phyloP scores from a whole-genome alignment of 768 basidiomycete species.

The Kwoniella shandongensis region DNA sequence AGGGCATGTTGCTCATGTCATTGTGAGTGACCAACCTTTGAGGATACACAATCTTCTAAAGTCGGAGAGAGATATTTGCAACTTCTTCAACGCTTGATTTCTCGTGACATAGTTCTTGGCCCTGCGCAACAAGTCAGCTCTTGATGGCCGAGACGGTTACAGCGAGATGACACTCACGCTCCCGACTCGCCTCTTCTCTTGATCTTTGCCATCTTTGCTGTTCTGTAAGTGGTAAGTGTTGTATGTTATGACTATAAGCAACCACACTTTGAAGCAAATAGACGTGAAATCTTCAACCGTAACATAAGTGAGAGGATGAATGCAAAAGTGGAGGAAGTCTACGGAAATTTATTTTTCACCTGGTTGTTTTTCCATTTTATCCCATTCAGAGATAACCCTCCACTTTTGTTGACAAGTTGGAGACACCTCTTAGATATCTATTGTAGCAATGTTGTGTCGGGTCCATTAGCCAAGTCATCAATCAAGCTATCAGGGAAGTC shows the following conservation, averaged over 20 bases:
- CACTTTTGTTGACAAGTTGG: constrained; percentile 23
- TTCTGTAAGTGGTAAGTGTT: constrained; percentile 1
- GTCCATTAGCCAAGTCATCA: too few species aligned
- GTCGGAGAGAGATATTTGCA: constrained; percentile 94
- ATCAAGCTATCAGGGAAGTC: too few species aligned
- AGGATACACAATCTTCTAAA: constrained; percentile 95
- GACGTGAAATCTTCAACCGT: constrained; percentile 21
- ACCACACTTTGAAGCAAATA: constrained; percentile 5
- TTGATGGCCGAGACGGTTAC: background rate
- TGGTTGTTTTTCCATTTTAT: constrained; percentile 11
- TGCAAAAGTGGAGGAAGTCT: constrained; percentile 11
- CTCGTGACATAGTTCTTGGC: constrained; percentile 67
- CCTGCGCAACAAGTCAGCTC: constrained; percentile 25
- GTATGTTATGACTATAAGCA: background rate
- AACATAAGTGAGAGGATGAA: too few species aligned
- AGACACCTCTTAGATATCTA: background rate
- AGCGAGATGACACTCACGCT: constrained; percentile 47
- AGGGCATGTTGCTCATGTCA: constrained; percentile 11
- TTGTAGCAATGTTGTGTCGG: too few species aligned
- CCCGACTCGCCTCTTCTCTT: constrained; percentile 55
- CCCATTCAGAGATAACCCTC: constrained; percentile 10
- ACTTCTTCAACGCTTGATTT: constrained; percentile 85
- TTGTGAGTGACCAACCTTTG: constrained; percentile 67
- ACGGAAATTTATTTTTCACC: constrained; percentile 12
- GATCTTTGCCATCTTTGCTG: constrained; percentile 53